A percentile compares a stretch with the other conserved stretches of the same genome.
These are phyloP conservation scores for Extremus antarcticus DNA, from an alignment of 495 filamentous ascomycete genomes.

Conservation along the genomic window DNA sequence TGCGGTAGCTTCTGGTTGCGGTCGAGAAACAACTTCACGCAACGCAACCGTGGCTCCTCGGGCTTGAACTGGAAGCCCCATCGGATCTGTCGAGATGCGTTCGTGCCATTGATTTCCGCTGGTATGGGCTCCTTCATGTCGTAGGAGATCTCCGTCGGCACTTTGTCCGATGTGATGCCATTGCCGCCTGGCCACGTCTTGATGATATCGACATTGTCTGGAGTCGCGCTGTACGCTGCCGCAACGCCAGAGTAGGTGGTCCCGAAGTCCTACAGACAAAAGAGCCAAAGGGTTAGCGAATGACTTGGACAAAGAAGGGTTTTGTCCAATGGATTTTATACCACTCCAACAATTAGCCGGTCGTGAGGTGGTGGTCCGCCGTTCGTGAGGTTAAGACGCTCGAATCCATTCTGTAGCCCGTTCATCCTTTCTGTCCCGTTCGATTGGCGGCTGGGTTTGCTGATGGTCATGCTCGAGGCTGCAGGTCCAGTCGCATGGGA, in stretches of 20 bases:
- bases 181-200: conserved; percentile 73
- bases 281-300: too few species aligned
- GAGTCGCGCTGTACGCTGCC: conserved; percentile 62
- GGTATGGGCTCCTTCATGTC: conserved; percentile 23
- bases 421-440: not conserved
- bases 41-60: conserved; percentile 60
- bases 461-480: conserved; percentile 6
- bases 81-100: conserved; percentile 35
- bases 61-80: conserved; percentile 74
- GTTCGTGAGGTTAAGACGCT: conserved; percentile 6
- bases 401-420: not conserved
- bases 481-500: not conserved
- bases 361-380: conserved; percentile 15
- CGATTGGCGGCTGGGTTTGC: not conserved
- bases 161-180: conserved; percentile 37
- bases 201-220: conserved; percentile 70
- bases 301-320: too few species aligned
- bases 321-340: too few species aligned
- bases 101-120: conserved; percentile 26
- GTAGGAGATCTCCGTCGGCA: conserved; percentile 36
- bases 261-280: too few species aligned
- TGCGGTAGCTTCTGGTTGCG: conserved; percentile 65
- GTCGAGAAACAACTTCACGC: conserved; percentile 72
- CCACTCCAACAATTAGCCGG: conserved; percentile 30
- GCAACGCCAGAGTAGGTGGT: conserved; percentile 48